phyloP scores from a whole-genome alignment of 768 basidiomycete species.

The Pulveroboletus sp. region DNA sequence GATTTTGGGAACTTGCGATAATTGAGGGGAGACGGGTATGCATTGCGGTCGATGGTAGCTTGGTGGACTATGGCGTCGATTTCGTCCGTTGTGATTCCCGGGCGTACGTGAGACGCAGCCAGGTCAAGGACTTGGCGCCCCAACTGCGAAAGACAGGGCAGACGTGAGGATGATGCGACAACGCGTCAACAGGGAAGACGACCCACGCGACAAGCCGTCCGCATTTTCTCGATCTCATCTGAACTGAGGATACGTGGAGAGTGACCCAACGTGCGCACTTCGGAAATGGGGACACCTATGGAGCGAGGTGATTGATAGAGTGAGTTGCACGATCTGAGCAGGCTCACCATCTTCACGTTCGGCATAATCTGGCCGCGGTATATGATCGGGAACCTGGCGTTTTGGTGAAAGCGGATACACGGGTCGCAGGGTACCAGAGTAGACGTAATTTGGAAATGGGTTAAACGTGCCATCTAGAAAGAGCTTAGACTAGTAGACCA shows the following conservation, averaged over 20 bases:
- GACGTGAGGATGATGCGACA: background rate
- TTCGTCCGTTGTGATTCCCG: constrained; percentile 96
- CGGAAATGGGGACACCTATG: constrained; percentile 58
- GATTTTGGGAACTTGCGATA: constrained; percentile 94
- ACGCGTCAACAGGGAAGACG: no score
- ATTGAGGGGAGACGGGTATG: constrained; percentile 92
- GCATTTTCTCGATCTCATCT: constrained; percentile 89
- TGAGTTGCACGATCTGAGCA: background rate
- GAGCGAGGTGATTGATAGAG: background rate
- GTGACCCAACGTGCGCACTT: constrained; percentile 55
- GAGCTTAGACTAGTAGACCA: background rate
- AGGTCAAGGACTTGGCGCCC: constrained; percentile 91
- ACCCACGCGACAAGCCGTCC: constrained; percentile 77
- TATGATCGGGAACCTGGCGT: constrained; percentile 77
- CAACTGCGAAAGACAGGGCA: constrained; percentile 48
- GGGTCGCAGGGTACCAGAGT: constrained; percentile 77
- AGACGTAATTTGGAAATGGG: constrained; percentile 74
- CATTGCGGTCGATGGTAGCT: constrained; percentile 83
- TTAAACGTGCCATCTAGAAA: constrained; percentile 70
- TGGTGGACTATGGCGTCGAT: constrained; percentile 93
- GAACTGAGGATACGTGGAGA: constrained; percentile 61
- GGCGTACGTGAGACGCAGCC: constrained; percentile 78
- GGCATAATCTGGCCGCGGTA: constrained; percentile 88
- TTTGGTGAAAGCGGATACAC: constrained; percentile 84
- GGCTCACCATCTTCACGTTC: constrained; percentile 53